Percentiles rank a stretch among this genome's conserved stretches.
Conservation (phyloP, 192 early-diverging fungal species). For the Linnemannia elongata region DNA sequence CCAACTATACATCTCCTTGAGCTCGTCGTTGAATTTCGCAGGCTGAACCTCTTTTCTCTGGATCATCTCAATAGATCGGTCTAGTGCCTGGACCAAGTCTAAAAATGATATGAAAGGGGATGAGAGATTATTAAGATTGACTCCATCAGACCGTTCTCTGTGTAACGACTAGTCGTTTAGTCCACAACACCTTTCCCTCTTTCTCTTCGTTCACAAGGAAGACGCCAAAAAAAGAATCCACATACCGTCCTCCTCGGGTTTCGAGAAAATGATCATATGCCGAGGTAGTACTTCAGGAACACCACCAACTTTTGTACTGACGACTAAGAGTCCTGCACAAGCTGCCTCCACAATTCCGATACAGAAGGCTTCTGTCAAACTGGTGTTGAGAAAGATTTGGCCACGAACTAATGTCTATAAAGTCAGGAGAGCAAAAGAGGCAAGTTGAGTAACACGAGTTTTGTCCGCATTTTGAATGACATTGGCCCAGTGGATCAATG, state of each 20-base stretch:
- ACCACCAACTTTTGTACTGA: conserved; percentile 96
- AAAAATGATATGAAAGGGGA: not conserved
- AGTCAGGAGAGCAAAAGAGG: conserved; percentile 11
- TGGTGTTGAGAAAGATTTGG: conserved; percentile 97
- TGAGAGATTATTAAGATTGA: not conserved
- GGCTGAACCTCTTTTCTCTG: conserved; percentile 74
- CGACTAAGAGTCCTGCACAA: conserved; percentile 92
- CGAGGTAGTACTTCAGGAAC: conserved; percentile 95
- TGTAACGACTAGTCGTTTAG: not conserved
- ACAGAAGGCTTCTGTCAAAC: conserved; percentile 98
- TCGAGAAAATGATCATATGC: conserved; percentile 93
- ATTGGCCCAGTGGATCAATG: not conserved
- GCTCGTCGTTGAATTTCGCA: conserved; percentile 80
- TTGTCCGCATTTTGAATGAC: not conserved
- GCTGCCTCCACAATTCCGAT: conserved; percentile 99
- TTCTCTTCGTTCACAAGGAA: not conserved
- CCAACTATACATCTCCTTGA: conserved; percentile 98
- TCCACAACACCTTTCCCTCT: not conserved
- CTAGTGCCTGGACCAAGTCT: conserved; percentile 80
- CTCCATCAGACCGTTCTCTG: not conserved
- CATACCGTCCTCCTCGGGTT: conserved; percentile 86
- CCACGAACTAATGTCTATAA: conserved; percentile 80
- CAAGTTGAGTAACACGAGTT: not conserved
- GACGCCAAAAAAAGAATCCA: not conserved
- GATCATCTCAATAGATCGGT: conserved; percentile 79